Conservation (phyloP, 148 eudicot species). For the Rhododendron ovatum region DNA sequence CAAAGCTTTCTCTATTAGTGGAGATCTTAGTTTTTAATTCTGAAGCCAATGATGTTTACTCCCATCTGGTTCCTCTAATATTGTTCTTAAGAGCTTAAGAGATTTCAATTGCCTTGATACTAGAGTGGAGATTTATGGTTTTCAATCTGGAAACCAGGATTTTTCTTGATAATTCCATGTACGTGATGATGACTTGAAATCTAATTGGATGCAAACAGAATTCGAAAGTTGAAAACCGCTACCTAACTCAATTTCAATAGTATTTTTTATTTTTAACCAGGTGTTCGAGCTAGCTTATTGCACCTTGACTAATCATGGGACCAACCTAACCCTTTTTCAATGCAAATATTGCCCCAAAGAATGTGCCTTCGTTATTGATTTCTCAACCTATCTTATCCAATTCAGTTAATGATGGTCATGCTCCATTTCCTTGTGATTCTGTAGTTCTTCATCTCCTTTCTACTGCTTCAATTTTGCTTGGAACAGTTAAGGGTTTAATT, state of each 20-base stretch:
- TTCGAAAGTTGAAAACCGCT: not conserved
- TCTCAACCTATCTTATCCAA: not conserved
- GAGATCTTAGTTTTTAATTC: not conserved
- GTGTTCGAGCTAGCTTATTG: not conserved
- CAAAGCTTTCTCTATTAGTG: not conserved
- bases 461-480: not conserved
- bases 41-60: not conserved
- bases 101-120: constrained; percentile 3
- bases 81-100: not conserved
- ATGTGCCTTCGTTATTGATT: not conserved
- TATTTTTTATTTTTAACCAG: too few species aligned
- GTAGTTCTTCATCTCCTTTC: not conserved
- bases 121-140: not conserved
- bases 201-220: not conserved
- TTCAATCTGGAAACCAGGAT: not conserved
- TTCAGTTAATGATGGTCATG: not conserved
- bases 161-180: not conserved
- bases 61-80: not conserved
- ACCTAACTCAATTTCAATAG: not conserved
- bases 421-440: not conserved
- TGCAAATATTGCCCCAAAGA: not conserved
- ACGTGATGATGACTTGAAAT: not conserved
- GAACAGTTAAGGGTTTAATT: not conserved
- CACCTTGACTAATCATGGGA: not conserved
- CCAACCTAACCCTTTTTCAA: not conserved